Evolutionary conservation across 805 yeast species (phyloP).

Genomic region (Myxozyma udenii): DNA sequence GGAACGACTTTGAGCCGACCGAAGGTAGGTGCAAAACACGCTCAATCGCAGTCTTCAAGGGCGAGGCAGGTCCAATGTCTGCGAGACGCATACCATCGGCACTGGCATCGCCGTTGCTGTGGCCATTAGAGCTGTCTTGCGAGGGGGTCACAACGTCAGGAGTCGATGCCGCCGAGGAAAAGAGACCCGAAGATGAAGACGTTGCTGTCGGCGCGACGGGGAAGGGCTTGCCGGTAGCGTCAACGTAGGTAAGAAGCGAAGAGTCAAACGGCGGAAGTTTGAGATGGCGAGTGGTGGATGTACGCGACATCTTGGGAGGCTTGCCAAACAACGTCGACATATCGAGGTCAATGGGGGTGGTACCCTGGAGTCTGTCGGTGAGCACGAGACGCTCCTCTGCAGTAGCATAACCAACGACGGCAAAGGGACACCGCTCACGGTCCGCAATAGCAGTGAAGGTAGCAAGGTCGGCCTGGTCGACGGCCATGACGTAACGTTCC

Average conservation of each 20-base stretch:
- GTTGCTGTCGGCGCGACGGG: neutral
- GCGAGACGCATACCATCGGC: conserved; percentile 8
- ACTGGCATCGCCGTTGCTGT: conserved; percentile 5
- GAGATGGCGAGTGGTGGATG: conserved; percentile 61
- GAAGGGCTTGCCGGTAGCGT: conserved; percentile 12
- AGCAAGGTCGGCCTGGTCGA: conserved; percentile 70
- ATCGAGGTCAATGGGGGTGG: conserved; percentile 90
- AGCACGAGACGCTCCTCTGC: conserved; percentile 77
- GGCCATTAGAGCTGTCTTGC: conserved; percentile 1
- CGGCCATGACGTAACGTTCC: conserved; percentile 95
- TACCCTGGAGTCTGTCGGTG: conserved; percentile 70
- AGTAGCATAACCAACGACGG: conserved; percentile 93
- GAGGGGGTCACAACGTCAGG: neutral
- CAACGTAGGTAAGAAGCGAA: conserved; percentile 36
- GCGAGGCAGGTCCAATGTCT: conserved; percentile 16
- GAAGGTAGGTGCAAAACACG: conserved; percentile 87
- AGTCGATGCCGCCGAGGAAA: neutral
- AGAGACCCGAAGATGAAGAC: neutral
- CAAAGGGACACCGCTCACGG: conserved; percentile 94
- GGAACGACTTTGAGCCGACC: conserved; percentile 90
- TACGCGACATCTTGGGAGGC: conserved; percentile 90
- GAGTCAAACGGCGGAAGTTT: conserved; percentile 38
- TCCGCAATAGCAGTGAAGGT: conserved; percentile 74
- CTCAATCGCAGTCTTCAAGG: conserved; percentile 53
- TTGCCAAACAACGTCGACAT: conserved; percentile 95